Conservation (phyloP, 441 rosid species). For the Kokia cookei region DNA sequence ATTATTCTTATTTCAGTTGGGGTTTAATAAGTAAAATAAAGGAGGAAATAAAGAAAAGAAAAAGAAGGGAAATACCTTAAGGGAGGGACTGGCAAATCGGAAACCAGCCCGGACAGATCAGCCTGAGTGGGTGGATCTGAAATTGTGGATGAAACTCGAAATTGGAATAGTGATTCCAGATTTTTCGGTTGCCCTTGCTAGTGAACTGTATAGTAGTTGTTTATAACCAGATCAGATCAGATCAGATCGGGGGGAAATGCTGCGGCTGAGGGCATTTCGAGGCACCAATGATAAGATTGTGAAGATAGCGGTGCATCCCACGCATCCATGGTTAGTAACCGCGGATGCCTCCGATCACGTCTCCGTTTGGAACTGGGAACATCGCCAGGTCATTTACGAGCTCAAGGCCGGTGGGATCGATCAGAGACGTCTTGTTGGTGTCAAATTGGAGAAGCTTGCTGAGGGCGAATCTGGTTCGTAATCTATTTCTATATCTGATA, state of each 20-base stretch:
- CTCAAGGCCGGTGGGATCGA: slow-evolving; percentile 96
- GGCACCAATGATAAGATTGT: slow-evolving; percentile 71
- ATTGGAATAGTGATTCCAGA: background rate
- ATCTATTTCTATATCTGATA: background rate
- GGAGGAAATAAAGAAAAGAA: background rate
- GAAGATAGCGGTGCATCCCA: slow-evolving; percentile 90
- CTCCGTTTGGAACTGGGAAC: slow-evolving; percentile 98
- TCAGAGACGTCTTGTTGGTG: slow-evolving; percentile 94
- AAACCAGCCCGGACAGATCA: background rate
- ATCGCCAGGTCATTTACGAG: slow-evolving; percentile 92
- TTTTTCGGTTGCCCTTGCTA: background rate
- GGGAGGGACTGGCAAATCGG: background rate
- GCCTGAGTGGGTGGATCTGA: background rate
- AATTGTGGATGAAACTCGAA: background rate
- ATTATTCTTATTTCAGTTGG: too few species aligned
- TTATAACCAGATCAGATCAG: background rate
- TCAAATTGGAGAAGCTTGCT: slow-evolving; percentile 95
- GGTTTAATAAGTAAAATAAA: background rate
- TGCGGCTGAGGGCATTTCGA: slow-evolving; percentile 78
- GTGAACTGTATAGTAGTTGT: background rate
- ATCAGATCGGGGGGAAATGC: slow-evolving; percentile 30
- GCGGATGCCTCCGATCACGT: slow-evolving; percentile 90
- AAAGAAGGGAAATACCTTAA: background rate
- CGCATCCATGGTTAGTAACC: slow-evolving; percentile 93
- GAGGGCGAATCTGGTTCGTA: slow-evolving; percentile 87